Evolutionary conservation across 2,329 filamentous ascomycete species (phyloP).

Genomic region (Neophaeococcomyces aloes): DNA sequence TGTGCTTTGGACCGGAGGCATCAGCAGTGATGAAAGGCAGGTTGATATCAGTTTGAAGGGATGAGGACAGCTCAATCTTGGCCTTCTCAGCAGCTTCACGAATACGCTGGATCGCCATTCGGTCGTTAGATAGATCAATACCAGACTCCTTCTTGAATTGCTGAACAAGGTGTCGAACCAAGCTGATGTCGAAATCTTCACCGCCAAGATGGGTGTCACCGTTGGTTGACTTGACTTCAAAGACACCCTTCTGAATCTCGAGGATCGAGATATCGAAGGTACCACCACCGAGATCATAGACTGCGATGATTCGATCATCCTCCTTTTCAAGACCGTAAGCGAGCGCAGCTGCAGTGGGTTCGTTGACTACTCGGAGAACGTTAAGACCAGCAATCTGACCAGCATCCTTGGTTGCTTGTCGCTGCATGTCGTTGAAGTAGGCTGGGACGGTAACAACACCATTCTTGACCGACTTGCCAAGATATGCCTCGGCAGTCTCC

Average conservation of each 20-base stretch:
- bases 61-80: conserved; percentile 96
- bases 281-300: conserved; percentile 97
- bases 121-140: conserved; percentile 80
- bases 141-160: conserved; percentile 95
- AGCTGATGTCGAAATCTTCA: conserved; percentile 92
- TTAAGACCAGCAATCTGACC: conserved; percentile 94
- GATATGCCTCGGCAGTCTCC: conserved; percentile 91
- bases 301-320: conserved; percentile 75
- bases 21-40: conserved; percentile 98
- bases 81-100: conserved; percentile 98
- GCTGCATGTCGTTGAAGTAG: conserved; percentile 98
- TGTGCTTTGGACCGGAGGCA: conserved; percentile 91
- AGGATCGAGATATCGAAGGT: conserved; percentile 98
- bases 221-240: conserved; percentile 98
- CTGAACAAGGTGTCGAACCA: conserved; percentile 85
- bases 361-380: conserved; percentile 94
- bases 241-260: conserved; percentile 94
- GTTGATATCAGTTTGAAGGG: conserved; percentile 93
- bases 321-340: conserved; percentile 96
- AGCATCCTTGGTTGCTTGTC: conserved; percentile 95
- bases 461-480: conserved; percentile 85
- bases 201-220: conserved; percentile 97
- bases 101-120: conserved; percentile 98
- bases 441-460: conserved; percentile 93
- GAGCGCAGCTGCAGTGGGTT: conserved; percentile 89